Conservation (phyloP, 129 eudicot genomes). For the Solidago caesia region DNA sequence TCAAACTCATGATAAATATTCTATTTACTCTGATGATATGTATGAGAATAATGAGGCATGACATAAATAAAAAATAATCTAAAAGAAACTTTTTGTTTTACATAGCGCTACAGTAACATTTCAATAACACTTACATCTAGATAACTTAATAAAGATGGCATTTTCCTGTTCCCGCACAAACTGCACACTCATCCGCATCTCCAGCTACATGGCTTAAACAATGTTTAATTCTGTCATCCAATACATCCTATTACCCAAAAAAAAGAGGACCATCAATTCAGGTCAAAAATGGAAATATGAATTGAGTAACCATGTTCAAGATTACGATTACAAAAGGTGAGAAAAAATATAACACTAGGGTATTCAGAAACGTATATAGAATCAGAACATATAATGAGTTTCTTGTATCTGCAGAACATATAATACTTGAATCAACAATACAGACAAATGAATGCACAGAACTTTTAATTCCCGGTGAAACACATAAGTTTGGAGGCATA, state of each 20-base stretch:
- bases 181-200: conserved; percentile 78
- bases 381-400: too few species aligned
- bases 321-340: not conserved
- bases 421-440: not conserved
- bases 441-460: not conserved
- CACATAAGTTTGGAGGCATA: conserved; percentile 6
- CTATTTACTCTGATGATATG: conserved; percentile 2
- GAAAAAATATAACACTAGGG: not conserved
- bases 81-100: conserved; percentile 6
- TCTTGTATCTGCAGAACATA: too few species aligned
- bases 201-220: conserved; percentile 92
- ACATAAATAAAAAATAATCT: not conserved
- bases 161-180: conserved; percentile 91
- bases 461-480: not conserved
- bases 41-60: conserved; percentile 9
- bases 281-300: conserved; percentile 1
- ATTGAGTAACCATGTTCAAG: not conserved
- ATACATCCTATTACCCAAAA: conserved; percentile 62
- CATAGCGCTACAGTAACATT: not conserved
- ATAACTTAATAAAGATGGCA: conserved; percentile 48
- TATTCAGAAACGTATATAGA: too few species aligned
- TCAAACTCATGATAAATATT: not conserved
- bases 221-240: conserved; percentile 75
- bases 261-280: not conserved
- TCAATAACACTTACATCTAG: not conserved